A percentile compares a stretch with the other conserved stretches of the same genome.
These are phyloP conservation scores for Stylosanthes scabra DNA, from an alignment of 331 rosid genomes.

Conservation along the genomic window DNA sequence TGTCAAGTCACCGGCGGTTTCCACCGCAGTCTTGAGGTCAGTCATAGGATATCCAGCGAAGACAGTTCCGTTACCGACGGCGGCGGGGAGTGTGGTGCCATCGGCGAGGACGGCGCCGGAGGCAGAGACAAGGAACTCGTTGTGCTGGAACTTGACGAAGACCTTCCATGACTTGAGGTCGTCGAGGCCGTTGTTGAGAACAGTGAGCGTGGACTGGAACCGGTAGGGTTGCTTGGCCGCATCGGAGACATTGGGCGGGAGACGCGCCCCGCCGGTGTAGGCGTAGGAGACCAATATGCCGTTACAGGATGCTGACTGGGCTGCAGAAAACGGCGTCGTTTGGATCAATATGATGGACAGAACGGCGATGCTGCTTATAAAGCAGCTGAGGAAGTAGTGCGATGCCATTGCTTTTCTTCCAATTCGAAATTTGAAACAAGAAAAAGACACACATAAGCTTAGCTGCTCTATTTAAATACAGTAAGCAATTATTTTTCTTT, in stretches of 20 bases:
- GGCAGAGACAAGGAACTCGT: slow-evolving; percentile 80
- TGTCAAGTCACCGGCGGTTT: slow-evolving; percentile 85
- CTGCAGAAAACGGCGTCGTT: slow-evolving; percentile 39
- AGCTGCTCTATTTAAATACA: too few relatives aligned
- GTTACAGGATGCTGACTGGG: slow-evolving; percentile 68
- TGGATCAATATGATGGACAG: slow-evolving; percentile 28
- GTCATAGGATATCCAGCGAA: slow-evolving; percentile 81
- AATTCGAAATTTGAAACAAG: slow-evolving; percentile 43
- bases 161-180: slow-evolving; percentile 90
- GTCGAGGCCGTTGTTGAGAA: slow-evolving; percentile 82
- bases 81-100: slow-evolving; percentile 63
- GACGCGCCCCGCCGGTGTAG: slow-evolving; percentile 48
- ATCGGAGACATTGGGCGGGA: slow-evolving; percentile 64
- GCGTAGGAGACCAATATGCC: slow-evolving; percentile 72
- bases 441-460: not conserved
- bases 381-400: not conserved
- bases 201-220: slow-evolving; percentile 72
- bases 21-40: slow-evolving; percentile 89
- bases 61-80: slow-evolving; percentile 77
- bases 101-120: slow-evolving; percentile 67
- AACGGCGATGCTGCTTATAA: slow-evolving; percentile 26
- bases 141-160: slow-evolving; percentile 78
- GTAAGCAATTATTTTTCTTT: too few relatives aligned
- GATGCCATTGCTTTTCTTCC: slow-evolving; percentile 40
- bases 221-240: slow-evolving; percentile 60